Evolutionary conservation across 78 protist species (phyloP), one percentile per base, ranked within the genome.

Genomic region (Polysphondylium violaceum): DNA sequence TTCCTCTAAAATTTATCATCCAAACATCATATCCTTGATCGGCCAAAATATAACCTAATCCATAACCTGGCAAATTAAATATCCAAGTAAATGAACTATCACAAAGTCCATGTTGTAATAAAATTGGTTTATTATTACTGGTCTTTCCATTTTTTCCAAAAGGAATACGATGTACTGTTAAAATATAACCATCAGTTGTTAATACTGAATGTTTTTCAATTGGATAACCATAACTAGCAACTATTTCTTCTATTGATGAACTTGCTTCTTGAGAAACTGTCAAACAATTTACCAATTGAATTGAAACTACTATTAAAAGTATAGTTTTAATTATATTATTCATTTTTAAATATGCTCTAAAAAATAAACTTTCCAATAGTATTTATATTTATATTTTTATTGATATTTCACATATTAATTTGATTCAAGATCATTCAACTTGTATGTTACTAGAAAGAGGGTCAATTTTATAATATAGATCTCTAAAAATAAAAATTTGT

Each of bases 21-120:
- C 89, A 89, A 7, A 77, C 73, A 50, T 89, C 94, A 63, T 25
- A 89, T 11, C 94, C 94, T 8, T 12, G n/a, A 50, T 89, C 79
- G 0, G 90, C 77, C 36, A 86, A 71, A 40, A 86, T 51, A 58
- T 21, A 72, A 16, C 69, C 92, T 55, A 86, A 53, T 38, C 58
- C 33, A 31, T 85, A 65, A 29, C n/a, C n/a, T n/a, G n/a, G n/a
- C n/a, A n/a, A n/a, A n/a, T n/a, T n/a, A n/a, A n/a, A n/a, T n/a
- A n/a, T n/a, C n/a, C n/a, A n/a, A n/a, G n/a, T 60, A 16, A 8
- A n/a, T n/a, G n/a, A n/a, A n/a, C n/a, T n/a, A n/a, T n/a, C n/a
- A n/a, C n/a, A n/a, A n/a, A 47, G 53, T 14, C 53, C 53, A 47
- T 47, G 53, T 47, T 47, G 53, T 47, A 47, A 47, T 47, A 47